These are phyloP conservation scores for Marsdenia floribunda DNA, from an alignment of 257 asterid genomes.

Conservation along the genomic window DNA sequence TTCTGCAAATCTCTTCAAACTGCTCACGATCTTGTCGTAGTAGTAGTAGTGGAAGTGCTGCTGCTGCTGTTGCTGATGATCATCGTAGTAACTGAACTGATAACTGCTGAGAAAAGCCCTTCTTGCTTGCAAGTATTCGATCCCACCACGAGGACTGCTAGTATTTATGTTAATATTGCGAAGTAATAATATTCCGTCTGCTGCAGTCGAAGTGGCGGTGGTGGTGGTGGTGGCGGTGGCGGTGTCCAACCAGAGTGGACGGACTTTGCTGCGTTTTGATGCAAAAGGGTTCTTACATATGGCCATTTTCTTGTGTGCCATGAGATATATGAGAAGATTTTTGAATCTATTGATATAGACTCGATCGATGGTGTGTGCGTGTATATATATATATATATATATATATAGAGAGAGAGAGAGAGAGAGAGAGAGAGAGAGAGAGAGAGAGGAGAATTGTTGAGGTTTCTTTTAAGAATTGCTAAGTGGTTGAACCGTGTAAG, in stretches of 20 bases:
- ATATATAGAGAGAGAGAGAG: no score
- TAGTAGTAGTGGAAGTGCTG: no score
- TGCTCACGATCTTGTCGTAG: no score
- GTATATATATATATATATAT: no score
- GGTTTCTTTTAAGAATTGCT: conserved; percentile 4
- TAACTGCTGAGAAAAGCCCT: conserved; percentile 45
- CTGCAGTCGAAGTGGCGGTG: neutral
- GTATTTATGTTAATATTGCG: no score
- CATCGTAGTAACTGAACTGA: conserved; percentile 19
- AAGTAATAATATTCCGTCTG: neutral
- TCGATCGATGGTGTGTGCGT: no score
- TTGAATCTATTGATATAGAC: no score
- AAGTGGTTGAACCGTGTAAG: conserved; percentile 8
- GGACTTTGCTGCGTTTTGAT: conserved; percentile 3
- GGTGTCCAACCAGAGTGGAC: conserved; percentile 2
- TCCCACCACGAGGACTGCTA: conserved; percentile 23
- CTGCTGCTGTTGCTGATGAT: neutral
- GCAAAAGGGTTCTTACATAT: conserved; percentile 11
- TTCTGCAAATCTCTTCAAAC: neutral
- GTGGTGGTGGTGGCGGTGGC: neutral
- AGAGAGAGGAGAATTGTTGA: neutral
- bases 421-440: no score
- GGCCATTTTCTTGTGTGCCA: neutral
- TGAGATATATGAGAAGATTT: no score
- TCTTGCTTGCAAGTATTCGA: conserved; percentile 36